A percentile compares a stretch with the other conserved stretches of the same genome.
These are phyloP conservation scores for Eucalyptus lansdowneana DNA, from an alignment of 345 rosid species.

Conservation along the genomic window DNA sequence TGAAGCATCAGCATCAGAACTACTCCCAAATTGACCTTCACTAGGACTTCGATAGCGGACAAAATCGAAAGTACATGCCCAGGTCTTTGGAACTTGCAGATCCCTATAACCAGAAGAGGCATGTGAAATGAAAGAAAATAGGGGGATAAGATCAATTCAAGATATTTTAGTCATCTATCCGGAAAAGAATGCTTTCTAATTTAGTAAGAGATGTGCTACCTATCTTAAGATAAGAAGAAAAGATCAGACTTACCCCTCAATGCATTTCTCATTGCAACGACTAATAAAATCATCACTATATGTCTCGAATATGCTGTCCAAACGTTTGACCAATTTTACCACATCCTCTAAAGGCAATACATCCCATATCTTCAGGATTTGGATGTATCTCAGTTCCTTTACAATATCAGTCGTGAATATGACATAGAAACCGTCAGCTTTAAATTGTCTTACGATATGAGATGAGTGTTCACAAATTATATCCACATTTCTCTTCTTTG, in stretches of 20 bases:
- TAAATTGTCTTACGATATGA: slow-evolving; percentile 23
- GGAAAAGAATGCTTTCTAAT: not conserved
- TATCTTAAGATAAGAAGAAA: not conserved
- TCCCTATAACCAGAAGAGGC: slow-evolving; percentile 4
- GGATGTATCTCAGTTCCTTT: slow-evolving; percentile 12
- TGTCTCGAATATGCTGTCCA: slow-evolving; percentile 18
- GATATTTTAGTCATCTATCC: not conserved
- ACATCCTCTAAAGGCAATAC: slow-evolving; percentile 24
- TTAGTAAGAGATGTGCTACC: not conserved
- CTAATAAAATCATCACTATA: slow-evolving; percentile 23
- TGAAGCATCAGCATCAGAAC: not conserved
- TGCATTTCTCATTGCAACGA: slow-evolving; percentile 25
- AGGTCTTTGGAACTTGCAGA: slow-evolving; percentile 28
- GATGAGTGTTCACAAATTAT: slow-evolving; percentile 1
- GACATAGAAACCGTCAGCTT: slow-evolving; percentile 16
- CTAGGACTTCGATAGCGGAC: not conserved
- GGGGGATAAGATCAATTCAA: not conserved
- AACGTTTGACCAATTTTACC: slow-evolving; percentile 17
- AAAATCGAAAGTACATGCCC: slow-evolving; percentile 13
- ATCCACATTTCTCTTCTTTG: slow-evolving; percentile 19
- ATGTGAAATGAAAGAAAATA: not conserved
- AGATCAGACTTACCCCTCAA: slow-evolving; percentile 26
- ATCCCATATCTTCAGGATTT: slow-evolving; percentile 49
- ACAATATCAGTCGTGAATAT: slow-evolving; percentile 26
- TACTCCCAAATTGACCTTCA: not conserved